A percentile compares a stretch with the other conserved stretches of the same genome.
phyloP scores from a whole-genome alignment of 2,329 filamentous ascomycete genomes.

The Alternaria sp. region DNA sequence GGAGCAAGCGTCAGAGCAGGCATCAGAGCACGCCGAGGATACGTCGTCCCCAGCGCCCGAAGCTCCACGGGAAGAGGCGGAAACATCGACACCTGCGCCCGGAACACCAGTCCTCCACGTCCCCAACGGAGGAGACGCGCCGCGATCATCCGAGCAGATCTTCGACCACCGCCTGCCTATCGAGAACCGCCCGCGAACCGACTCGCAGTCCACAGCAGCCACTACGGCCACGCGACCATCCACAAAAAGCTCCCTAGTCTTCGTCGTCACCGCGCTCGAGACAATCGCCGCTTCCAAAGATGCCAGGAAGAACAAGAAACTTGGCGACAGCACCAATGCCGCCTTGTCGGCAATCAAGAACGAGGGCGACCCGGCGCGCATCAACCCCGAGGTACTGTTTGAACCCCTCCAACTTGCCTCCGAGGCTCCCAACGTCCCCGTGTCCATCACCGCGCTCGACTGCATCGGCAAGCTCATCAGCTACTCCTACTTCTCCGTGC shows the following conservation, averaged over 20 bases:
- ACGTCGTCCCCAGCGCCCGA: conserved; percentile 19
- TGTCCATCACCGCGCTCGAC: conserved; percentile 90
- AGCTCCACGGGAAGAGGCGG: conserved; percentile 21
- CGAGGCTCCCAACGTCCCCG: conserved; percentile 80
- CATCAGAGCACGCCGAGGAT: conserved; percentile 12
- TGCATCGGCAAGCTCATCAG: conserved; percentile 99
- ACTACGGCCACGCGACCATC: conserved; percentile 62
- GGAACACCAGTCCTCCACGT: conserved; percentile 34
- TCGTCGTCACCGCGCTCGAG: conserved; percentile 92
- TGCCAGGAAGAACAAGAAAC: conserved; percentile 82
- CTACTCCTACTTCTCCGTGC: conserved; percentile 94
- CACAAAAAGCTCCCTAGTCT: conserved; percentile 91
- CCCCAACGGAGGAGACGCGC: conserved; percentile 35
- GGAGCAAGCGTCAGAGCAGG: conserved; percentile 24
- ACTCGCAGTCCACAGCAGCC: conserved; percentile 63
- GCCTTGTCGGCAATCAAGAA: conserved; percentile 85
- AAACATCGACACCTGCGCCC: conserved; percentile 27
- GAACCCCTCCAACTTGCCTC: conserved; percentile 88
- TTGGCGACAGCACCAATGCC: conserved; percentile 80
- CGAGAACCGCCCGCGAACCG: conserved; percentile 58
- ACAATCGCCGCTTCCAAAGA: conserved; percentile 91
- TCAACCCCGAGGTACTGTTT: conserved; percentile 92
- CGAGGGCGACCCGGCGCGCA: conserved; percentile 76
- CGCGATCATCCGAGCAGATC: conserved; percentile 42
- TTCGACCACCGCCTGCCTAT: conserved; percentile 41